These are phyloP conservation scores for Nemania abortiva DNA, from an alignment of 2,329 filamentous ascomycete genomes.

Conservation along the genomic window DNA sequence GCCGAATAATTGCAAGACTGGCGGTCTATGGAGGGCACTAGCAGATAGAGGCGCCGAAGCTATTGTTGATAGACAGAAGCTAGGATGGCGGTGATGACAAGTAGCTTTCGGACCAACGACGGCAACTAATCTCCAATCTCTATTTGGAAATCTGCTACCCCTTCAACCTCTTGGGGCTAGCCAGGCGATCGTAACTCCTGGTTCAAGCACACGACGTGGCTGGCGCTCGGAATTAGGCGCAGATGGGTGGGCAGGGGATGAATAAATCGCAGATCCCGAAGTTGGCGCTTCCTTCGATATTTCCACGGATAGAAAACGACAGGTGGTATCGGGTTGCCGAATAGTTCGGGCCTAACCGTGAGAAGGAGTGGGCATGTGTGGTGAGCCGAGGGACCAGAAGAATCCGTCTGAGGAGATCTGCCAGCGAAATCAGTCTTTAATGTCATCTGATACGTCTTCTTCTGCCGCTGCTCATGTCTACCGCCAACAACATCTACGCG, in stretches of 20 bases:
- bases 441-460: conserved; percentile 34
- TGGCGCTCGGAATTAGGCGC: conserved; percentile 12
- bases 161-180: conserved; percentile 22
- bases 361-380: conserved; percentile 20
- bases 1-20: conserved; percentile 8
- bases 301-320: conserved; percentile 23
- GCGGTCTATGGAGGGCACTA: conserved; percentile 14
- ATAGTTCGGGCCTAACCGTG: conserved; percentile 19
- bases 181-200: conserved; percentile 23
- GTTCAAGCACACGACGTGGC: conserved; percentile 23
- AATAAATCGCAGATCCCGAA: conserved; percentile 4
- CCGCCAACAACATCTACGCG: conserved; percentile 19
- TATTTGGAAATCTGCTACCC: conserved; percentile 33
- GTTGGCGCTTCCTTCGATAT: conserved; percentile 14
- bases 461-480: conserved; percentile 19
- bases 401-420: conserved; percentile 30
- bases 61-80: conserved; percentile 19
- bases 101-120: conserved; percentile 8
- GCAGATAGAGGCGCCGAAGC: conserved; percentile 13
- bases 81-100: conserved; percentile 23
- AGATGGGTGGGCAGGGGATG: conserved; percentile 4
- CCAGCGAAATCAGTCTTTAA: conserved; percentile 36
- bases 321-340: conserved; percentile 29
- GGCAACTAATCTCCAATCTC: conserved; percentile 30
- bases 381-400: conserved; percentile 30